Evolutionary conservation across 345 rosid species (phyloP), one percentile per base, ranked within the genome.

Genomic region (Nephelium lappaceum): DNA sequence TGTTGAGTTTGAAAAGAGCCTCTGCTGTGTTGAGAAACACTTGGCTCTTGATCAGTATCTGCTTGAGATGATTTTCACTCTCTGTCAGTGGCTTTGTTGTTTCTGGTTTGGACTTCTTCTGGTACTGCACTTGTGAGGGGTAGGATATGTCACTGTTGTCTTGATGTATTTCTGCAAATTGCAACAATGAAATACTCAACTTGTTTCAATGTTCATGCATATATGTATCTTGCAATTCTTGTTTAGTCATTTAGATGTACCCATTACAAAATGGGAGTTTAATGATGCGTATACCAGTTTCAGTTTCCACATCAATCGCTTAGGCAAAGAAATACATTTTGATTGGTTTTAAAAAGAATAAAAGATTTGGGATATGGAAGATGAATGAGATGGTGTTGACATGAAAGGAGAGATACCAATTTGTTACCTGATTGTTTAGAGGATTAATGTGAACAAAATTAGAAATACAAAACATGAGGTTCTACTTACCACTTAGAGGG

Each of bases 1-100:
- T 91, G 85, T 88, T 84, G 74, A 94, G 92, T 77, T 87, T 87
- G 95, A 92, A 91, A 62, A 91, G 92, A 61, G 95, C 92, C 76
- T 94, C 89, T 71, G 93, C 91, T 8, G 98, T 91, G 87, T 91
- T 81, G 36, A 94, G 77, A 81, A 94, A 93, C 73, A 87, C 73
- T 62, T 89, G 94, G 80, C 90, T 90, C 81, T 86, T 88, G 72
- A 84, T 49, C 43, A 94, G 79, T 82, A 91, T 87, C 55, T 80
- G 88, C 91, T 91, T 91, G 21, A 96, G 91, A 72, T 51, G 85
- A 72, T 74, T 83, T 81, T 94, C 97, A 36, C 83, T 78, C 78
- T 88, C 93, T 38, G 92, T 87, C 63, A 94, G 72, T 41, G 81
- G 87, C 83, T 88, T 86, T 76, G 78, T 81, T 47, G 53, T 70